These are phyloP conservation scores for Sphagnurus paluster DNA, from an alignment of 1,284 basidiomycete species.

Conservation along the genomic window DNA sequence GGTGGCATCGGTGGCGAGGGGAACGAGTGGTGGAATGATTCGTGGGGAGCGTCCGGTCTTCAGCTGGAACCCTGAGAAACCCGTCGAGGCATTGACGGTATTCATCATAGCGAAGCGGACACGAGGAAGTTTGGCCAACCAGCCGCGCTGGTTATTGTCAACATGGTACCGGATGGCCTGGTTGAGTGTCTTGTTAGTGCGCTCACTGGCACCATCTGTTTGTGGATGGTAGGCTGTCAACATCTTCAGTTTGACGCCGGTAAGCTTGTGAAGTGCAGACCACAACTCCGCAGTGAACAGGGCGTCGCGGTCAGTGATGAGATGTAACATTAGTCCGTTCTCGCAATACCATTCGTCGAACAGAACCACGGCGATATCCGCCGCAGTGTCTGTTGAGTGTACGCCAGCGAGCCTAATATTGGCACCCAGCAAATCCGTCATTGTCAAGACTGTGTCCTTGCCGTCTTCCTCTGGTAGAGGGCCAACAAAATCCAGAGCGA, in stretches of 20 bases:
- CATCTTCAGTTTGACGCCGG: conserved; percentile 28
- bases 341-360: conserved; percentile 40
- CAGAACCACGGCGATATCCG: conserved; percentile 30
- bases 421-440: conserved; percentile 39
- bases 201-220: conserved; percentile 30
- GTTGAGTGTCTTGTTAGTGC: conserved; percentile 36
- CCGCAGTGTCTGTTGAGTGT: conserved; percentile 25
- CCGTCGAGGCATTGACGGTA: conserved; percentile 26
- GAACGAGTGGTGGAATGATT: conserved; percentile 24
- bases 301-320: conserved; percentile 28
- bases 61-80: conserved; percentile 35
- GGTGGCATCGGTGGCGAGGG: neutral
- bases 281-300: conserved; percentile 30
- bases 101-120: conserved; percentile 10
- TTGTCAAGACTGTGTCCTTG: conserved; percentile 34
- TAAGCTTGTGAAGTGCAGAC: conserved; percentile 22
- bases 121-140: conserved; percentile 34
- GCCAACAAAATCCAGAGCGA: conserved; percentile 35
- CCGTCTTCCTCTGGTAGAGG: conserved; percentile 29
- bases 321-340: conserved; percentile 26
- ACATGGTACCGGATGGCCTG: conserved; percentile 38
- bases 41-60: conserved; percentile 24
- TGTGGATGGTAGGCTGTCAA: conserved; percentile 40
- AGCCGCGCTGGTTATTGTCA: conserved; percentile 41
- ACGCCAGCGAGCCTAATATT: conserved; percentile 32